These are phyloP conservation scores for Haplosporangium sp. DNA, from an alignment of 371 early-diverging fungal genomes.

Conservation along the genomic window DNA sequence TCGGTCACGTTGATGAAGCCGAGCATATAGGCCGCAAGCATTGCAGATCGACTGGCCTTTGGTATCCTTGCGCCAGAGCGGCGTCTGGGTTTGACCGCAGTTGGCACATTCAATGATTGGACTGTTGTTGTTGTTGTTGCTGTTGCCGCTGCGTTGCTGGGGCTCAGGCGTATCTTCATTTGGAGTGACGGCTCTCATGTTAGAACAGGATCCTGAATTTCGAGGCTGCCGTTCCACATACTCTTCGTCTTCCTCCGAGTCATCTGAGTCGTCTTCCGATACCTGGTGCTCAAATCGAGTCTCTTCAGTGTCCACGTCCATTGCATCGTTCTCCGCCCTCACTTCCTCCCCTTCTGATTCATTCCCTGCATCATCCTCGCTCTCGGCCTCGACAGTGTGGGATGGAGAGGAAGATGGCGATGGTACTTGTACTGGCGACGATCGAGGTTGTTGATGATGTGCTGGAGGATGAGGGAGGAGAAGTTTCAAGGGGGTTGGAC, in stretches of 20 bases:
- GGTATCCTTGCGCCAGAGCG: slow-evolving; percentile 88
- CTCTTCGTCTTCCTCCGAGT: not conserved
- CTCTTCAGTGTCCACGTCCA: slow-evolving; percentile 8
- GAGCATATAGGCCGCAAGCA: slow-evolving; percentile 91
- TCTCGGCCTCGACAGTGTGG: not conserved
- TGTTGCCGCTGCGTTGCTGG: no score
- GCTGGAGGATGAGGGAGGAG: slow-evolving; percentile 38
- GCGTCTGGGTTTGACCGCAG: slow-evolving; percentile 87
- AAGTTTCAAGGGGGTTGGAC: slow-evolving; percentile 22
- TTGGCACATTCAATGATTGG: slow-evolving; percentile 70
- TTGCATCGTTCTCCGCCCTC: not conserved
- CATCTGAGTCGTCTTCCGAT: slow-evolving; percentile 14
- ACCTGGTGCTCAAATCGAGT: not conserved
- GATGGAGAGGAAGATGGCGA: not conserved
- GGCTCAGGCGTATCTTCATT: no score
- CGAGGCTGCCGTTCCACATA: not conserved
- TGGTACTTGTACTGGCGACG: slow-evolving; percentile 2
- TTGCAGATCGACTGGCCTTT: slow-evolving; percentile 89
- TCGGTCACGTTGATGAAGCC: slow-evolving; percentile 77
- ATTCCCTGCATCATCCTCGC: slow-evolving; percentile 28
- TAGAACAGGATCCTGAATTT: not conserved
- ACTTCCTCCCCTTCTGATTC: slow-evolving; percentile 14
- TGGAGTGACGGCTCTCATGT: slow-evolving; percentile 2
- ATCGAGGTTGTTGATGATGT: slow-evolving; percentile 7
- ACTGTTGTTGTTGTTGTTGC: not conserved